phyloP scores from a whole-genome alignment of 805 yeast species.

The Suhomyces xylopsoci region DNA sequence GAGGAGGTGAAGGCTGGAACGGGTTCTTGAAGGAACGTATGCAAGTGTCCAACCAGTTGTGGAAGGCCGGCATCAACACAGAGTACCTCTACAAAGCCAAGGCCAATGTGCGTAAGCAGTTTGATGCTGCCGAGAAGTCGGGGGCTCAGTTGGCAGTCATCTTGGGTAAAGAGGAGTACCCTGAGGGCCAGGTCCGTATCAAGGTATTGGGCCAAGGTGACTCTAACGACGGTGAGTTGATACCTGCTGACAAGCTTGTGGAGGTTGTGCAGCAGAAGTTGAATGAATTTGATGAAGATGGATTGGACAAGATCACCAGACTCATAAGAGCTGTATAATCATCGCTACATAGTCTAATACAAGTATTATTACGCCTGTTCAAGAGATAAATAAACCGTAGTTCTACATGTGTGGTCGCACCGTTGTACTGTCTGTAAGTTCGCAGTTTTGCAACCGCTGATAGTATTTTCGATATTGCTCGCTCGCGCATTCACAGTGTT shows the following conservation, averaged over 20 bases:
- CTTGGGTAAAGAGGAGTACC: slow-evolving; percentile 90
- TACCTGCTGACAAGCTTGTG: slow-evolving; percentile 61
- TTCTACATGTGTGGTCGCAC: not conserved
- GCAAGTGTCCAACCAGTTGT: slow-evolving; percentile 74
- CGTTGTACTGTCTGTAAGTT: too few relatives aligned
- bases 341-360: not conserved
- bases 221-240: slow-evolving; percentile 74
- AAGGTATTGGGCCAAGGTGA: slow-evolving; percentile 89
- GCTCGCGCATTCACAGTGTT: too few relatives aligned
- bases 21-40: slow-evolving; percentile 92
- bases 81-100: slow-evolving; percentile 91
- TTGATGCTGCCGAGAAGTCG: slow-evolving; percentile 93
- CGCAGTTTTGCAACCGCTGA: too few relatives aligned
- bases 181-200: slow-evolving; percentile 77
- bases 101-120: slow-evolving; percentile 93
- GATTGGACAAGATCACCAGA: slow-evolving; percentile 63
- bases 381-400: not conserved
- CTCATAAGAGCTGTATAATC: slow-evolving; percentile 54
- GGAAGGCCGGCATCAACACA: slow-evolving; percentile 86
- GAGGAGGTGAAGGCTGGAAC: slow-evolving; percentile 95
- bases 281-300: slow-evolving; percentile 42
- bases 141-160: slow-evolving; percentile 91
- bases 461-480: not conserved
- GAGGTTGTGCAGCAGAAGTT: slow-evolving; percentile 41
- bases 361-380: not conserved